A percentile compares a stretch with the other conserved stretches of the same genome.
Conservation (phyloP, 257 asterid genomes). For the Jaltomata sinuosa region DNA sequence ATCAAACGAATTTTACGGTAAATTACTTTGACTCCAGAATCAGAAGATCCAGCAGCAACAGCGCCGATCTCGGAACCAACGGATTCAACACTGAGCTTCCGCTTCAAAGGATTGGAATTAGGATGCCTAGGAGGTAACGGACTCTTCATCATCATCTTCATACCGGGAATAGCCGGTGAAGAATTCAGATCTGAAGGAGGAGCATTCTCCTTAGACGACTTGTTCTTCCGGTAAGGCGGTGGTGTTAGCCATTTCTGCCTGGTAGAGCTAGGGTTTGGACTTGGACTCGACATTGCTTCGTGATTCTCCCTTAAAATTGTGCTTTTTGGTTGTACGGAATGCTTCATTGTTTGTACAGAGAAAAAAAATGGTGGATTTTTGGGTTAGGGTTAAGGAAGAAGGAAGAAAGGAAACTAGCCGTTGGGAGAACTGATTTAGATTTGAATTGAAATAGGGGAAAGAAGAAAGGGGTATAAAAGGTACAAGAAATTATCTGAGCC, state of each 20-base stretch:
- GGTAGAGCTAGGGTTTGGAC: constrained; percentile 47
- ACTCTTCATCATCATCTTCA: constrained; percentile 48
- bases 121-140: constrained; percentile 94
- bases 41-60: constrained; percentile 24
- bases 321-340: constrained; percentile 44
- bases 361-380: background rate
- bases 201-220: constrained; percentile 68
- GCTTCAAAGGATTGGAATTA: constrained; percentile 29
- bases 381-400: background rate
- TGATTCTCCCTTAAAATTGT: constrained; percentile 46
- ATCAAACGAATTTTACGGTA: background rate
- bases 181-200: constrained; percentile 31
- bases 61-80: constrained; percentile 29
- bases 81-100: constrained; percentile 71
- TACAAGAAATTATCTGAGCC: background rate
- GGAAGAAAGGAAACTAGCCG: background rate
- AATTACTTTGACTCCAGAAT: constrained; percentile 75
- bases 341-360: constrained; percentile 26
- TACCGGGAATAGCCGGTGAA: constrained; percentile 18
- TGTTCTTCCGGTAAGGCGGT: constrained; percentile 44
- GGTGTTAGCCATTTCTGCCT: constrained; percentile 28
- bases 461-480: background rate
- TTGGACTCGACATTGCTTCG: constrained; percentile 15
- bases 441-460: background rate
- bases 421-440: background rate